Evolutionary conservation across 306 rosid species (phyloP), one percentile per base, ranked within the genome.

Genomic region (Trichosanthes cucumerina): DNA sequence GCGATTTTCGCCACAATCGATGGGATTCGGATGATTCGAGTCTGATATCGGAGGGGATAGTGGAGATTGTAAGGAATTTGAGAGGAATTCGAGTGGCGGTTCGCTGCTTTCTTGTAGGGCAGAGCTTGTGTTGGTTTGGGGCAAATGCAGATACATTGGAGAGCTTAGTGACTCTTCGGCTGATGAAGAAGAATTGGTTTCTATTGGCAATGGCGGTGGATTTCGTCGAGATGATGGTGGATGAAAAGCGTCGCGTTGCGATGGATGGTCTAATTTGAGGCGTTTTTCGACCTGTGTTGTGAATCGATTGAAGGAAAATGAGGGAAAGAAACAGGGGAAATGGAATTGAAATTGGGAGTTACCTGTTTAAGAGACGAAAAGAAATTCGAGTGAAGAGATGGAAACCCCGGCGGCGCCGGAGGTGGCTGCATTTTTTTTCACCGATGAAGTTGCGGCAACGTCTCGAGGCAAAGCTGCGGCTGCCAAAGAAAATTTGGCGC

Each of bases 291-390:
- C 97, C 97, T 91, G 60, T 14, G 43, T 46, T 26, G 44, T 3
- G 43, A 72, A 72, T 47, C 24, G 4, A 47, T 72, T 24, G 26
- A 38, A 62, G 3, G 19, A 41, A 21, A 0, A 58, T 8, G 38
- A 68, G 60, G 16, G 24, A 28, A 23, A 53, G 13, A 57, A n/a
- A 13, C 38, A 50, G 47, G 46, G 33, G 12, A 80, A 65, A 79
- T 16, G 71, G 38, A 26, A n/a, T 52, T 2, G 43, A 12, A 54
- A 36, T 26, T 52, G 36, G 26, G 66, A 12, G 11, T 14, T 66
- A 88, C 97, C 93, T 90, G 97, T 63, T 86, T 89, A 0, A 93
- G 88, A 21, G 98, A 91, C 31, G 89, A 87, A 82, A 93, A 93
- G 91, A 93, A 93, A 79, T 80, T 90, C 82, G 90, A 83, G 84